Conservation (phyloP, 2,329 filamentous ascomycete species). For the Colletotrichum sansevieriae region DNA sequence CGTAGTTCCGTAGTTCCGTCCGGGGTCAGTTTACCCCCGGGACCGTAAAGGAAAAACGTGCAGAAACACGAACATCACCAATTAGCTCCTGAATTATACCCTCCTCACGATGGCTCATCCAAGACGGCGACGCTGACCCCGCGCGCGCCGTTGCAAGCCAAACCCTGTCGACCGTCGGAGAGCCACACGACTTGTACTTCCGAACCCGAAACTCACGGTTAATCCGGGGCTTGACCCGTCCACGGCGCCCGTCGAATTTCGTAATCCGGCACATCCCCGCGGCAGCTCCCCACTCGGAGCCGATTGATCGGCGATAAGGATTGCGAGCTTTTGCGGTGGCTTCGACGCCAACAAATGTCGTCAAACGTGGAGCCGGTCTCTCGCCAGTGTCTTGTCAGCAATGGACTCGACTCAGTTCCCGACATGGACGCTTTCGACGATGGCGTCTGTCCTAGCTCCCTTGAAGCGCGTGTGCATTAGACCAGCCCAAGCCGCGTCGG, state of each 20-base stretch:
- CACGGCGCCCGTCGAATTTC: slow-evolving; percentile 1
- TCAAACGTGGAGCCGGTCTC: neutral
- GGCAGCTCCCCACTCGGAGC: neutral
- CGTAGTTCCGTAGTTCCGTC: slow-evolving; percentile 6
- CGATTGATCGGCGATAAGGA: slow-evolving; percentile 19
- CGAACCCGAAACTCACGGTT: neutral
- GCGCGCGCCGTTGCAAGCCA: slow-evolving; percentile 15
- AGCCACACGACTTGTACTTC: neutral
- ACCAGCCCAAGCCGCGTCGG: slow-evolving; percentile 6
- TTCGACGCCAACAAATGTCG: neutral
- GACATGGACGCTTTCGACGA: slow-evolving; percentile 1
- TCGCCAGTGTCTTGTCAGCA: neutral
- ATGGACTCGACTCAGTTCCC: neutral
- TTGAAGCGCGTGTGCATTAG: too few species aligned
- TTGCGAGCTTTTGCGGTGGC: neutral
- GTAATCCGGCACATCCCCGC: neutral
- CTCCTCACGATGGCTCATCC: neutral
- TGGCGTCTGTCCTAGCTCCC: too few species aligned
- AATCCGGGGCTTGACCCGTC: neutral
- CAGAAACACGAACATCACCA: neutral
- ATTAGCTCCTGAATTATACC: neutral
- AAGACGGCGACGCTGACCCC: neutral
- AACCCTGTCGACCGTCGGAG: neutral
- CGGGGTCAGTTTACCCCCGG: neutral
- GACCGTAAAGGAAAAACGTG: neutral